phyloP scores from a whole-genome alignment of 371 early-diverging fungal species.

The Blyttiomyces sp. region DNA sequence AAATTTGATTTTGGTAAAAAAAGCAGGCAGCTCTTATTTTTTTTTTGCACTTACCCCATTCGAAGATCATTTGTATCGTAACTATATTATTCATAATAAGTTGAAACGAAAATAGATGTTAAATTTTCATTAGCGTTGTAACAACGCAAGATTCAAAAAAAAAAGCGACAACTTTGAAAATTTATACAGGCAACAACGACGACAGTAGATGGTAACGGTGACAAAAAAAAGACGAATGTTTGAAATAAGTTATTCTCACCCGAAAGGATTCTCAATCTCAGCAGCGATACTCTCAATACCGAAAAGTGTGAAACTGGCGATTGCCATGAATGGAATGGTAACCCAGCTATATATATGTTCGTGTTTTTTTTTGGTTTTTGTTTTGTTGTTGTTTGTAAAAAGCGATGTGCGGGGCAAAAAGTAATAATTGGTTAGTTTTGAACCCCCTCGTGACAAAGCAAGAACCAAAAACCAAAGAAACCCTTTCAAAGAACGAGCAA shows the following conservation, averaged over 20 bases:
- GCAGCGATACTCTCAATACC: constrained; percentile 68
- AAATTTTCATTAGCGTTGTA: too few relatives aligned
- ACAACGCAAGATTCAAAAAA: background rate
- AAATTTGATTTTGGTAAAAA: too few relatives aligned
- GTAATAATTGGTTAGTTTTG: too few relatives aligned
- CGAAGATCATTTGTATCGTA: too few relatives aligned
- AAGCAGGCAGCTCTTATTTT: too few relatives aligned
- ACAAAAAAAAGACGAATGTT: constrained; percentile 10
- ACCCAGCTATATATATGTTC: constrained; percentile 18
- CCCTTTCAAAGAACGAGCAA: background rate
- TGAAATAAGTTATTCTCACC: too few relatives aligned
- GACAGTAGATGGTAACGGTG: background rate
- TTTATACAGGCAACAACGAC: background rate
- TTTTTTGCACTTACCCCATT: too few relatives aligned
- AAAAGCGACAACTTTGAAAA: background rate
- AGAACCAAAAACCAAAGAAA: background rate
- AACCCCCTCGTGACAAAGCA: background rate
- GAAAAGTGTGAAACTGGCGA: constrained; percentile 64
- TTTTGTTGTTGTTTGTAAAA: too few relatives aligned
- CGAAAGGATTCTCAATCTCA: constrained; percentile 58
- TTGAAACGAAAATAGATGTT: too few relatives aligned
- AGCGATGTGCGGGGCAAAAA: too few relatives aligned
- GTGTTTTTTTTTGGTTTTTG: too few relatives aligned
- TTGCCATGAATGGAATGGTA: constrained; percentile 50
- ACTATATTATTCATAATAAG: too few relatives aligned